Evolutionary conservation across 192 early-diverging fungal genomes (phyloP).

Genomic region (Linderina pennispora): DNA sequence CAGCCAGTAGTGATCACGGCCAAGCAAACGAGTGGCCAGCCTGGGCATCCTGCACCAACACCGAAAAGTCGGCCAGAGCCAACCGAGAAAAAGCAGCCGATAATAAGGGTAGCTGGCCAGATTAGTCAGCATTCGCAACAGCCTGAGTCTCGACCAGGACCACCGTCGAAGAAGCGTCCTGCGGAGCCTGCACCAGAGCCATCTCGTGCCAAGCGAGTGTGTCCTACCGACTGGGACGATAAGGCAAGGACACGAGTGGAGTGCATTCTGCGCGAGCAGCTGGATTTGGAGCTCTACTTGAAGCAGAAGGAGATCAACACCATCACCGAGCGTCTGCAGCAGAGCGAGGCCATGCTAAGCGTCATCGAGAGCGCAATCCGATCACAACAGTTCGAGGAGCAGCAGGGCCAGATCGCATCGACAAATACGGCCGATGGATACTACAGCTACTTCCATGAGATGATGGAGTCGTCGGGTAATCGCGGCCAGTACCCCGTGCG

Average conservation of each 20-base stretch:
- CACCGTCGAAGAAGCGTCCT: too few species aligned
- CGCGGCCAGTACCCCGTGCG: background rate
- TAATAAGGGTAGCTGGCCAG: too few species aligned
- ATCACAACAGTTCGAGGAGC: slow-evolving; percentile 28
- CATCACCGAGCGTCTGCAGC: slow-evolving; percentile 57
- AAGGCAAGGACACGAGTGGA: slow-evolving; percentile 42
- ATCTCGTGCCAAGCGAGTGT: too few species aligned
- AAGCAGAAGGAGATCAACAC: slow-evolving; percentile 60
- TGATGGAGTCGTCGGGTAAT: slow-evolving; percentile 1
- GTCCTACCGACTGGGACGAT: too few species aligned
- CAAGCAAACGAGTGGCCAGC: too few species aligned
- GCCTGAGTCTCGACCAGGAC: too few species aligned
- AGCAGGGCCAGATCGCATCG: slow-evolving; percentile 3
- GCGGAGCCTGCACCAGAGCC: too few species aligned
- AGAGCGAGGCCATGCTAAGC: slow-evolving; percentile 50
- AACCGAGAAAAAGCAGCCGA: too few species aligned
- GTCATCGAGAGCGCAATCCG: slow-evolving; percentile 51
- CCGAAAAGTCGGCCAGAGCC: too few species aligned
- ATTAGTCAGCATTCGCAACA: too few species aligned
- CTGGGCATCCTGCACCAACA: too few species aligned
- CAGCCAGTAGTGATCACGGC: too few species aligned
- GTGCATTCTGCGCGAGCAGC: slow-evolving; percentile 61
- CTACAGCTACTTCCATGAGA: slow-evolving; percentile 13
- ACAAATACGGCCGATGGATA: slow-evolving; percentile 25
- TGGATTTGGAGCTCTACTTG: slow-evolving; percentile 71